Evolutionary conservation across 306 rosid genomes (phyloP).

Genomic region (Quercus parvula): DNA sequence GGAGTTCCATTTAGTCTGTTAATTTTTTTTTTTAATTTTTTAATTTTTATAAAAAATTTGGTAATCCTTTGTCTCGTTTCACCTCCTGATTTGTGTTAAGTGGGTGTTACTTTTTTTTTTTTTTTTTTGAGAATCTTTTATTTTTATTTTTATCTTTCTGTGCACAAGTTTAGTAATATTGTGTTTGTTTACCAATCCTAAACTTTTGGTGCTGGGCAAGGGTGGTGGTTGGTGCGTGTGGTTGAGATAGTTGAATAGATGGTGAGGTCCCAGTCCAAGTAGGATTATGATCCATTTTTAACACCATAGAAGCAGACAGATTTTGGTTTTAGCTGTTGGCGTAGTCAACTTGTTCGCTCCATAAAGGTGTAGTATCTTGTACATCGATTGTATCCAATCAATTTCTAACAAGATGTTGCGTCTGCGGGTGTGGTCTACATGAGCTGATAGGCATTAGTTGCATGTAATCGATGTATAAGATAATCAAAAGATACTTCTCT

Average conservation of each 20-base stretch:
- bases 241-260: neutral
- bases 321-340: neutral
- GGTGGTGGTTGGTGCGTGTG: neutral
- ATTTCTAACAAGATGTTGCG: too few relatives aligned
- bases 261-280: neutral
- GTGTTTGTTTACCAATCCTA: neutral
- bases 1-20: conserved; percentile 4
- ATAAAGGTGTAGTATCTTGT: neutral
- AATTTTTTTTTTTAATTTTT: neutral
- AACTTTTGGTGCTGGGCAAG: conserved; percentile 11
- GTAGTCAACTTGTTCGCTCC: neutral
- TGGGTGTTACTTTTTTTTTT: conserved; percentile 8
- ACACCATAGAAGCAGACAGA: neutral
- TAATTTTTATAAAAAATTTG: too few relatives aligned
- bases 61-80: neutral
- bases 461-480: too few relatives aligned
- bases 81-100: conserved; percentile 8
- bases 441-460: too few relatives aligned
- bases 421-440: too few relatives aligned
- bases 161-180: conserved; percentile 3
- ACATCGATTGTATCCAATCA: too few relatives aligned
- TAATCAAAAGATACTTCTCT: too few relatives aligned
- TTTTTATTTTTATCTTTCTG: neutral
- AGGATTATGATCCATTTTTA: too few relatives aligned
- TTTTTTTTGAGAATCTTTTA: too few relatives aligned